Conservation (phyloP, 2,329 filamentous ascomycete species). For the Penicillium expansum region DNA sequence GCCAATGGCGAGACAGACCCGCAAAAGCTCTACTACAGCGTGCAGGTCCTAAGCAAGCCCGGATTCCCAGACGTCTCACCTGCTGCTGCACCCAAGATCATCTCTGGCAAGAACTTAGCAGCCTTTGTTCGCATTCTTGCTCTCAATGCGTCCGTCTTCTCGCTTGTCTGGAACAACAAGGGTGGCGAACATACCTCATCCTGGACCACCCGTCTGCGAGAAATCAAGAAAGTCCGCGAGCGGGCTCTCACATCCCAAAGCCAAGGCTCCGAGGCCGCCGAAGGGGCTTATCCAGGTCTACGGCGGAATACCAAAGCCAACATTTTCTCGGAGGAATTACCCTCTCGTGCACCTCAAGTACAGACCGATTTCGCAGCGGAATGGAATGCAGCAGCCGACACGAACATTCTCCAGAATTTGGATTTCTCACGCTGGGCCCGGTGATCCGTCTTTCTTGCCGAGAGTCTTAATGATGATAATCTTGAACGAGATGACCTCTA, state of each 20-base stretch:
- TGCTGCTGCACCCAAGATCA: constrained; percentile 82
- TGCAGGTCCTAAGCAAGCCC: constrained; percentile 82
- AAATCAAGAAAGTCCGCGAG: constrained; percentile 79
- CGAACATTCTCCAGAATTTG: constrained; percentile 39
- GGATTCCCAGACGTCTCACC: constrained; percentile 91
- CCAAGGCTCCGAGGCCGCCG: constrained; percentile 27
- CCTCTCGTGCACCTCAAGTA: constrained; percentile 30
- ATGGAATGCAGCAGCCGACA: constrained; percentile 38
- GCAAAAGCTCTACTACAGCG: constrained; percentile 69
- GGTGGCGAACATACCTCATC: constrained; percentile 81
- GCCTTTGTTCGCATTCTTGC: constrained; percentile 84
- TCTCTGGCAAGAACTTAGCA: constrained; percentile 77
- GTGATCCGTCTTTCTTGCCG: constrained; percentile 15
- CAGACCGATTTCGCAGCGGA: constrained; percentile 38
- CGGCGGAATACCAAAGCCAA: constrained; percentile 40
- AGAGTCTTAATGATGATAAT: not conserved
- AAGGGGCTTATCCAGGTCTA: constrained; percentile 35
- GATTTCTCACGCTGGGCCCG: constrained; percentile 46
- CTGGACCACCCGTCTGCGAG: constrained; percentile 81
- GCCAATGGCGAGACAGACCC: constrained; percentile 34
- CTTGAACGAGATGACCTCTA: not conserved
- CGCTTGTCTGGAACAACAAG: constrained; percentile 74
- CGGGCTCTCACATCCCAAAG: constrained; percentile 35
- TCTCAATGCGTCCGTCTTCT: constrained; percentile 91
- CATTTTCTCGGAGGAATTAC: constrained; percentile 37